Base-by-base conservation (phyloP, 2,329 filamentous ascomycete species). In the Xenoacremonium recifei region DNA sequence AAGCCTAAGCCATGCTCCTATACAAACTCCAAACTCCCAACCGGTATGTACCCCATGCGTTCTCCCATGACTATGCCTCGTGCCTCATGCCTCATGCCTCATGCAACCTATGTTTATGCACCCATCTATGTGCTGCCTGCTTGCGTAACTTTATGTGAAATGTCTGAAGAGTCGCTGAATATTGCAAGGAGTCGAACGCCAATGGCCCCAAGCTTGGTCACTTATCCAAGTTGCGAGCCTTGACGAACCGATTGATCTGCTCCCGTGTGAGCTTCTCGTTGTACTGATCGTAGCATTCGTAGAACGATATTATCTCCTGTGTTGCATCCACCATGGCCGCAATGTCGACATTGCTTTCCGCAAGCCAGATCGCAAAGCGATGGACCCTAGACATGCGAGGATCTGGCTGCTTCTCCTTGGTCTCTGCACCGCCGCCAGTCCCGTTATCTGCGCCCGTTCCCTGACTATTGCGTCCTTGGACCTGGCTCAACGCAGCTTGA, bases 241-340 rank as follows among this genome's bases (percentile, higher is more conserved):
- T 82, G 57, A 82, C 69, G 47, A 80, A 81, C 10, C 78, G 67
- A 43, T 75, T 77, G 40, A 82, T 73, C 54, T 80, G 75, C 57
- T 82, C 79, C 37, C 74, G 63, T 3, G 76, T 78, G 29, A 74
- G 65, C 55, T 81, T 81, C 40, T 82, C 79, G 48, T 80, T 79
- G 51, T 80, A 81, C 52, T 78, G 72, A 57, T 82, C 79, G 37
- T 79, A 71, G 46, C 71, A 79, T 59, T 95, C 88, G 61, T 96
- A 96, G 49, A 96, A 79, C 4, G 88, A 91, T 39, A 96, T 88
- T 48, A 96, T 78, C 68, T 96, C 91, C 66, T 96, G 91, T 1
- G 88, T 92, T 58, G 87, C 89, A 65, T 96, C 89, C 37, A 95
- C 85, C 64, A 95, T 84, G 21, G 83, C 85, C 51, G 88, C 82